Evolutionary conservation across 164 flowering plant species (phyloP), one percentile per base, ranked within the genome.

Genomic region (Vitis amurensis): DNA sequence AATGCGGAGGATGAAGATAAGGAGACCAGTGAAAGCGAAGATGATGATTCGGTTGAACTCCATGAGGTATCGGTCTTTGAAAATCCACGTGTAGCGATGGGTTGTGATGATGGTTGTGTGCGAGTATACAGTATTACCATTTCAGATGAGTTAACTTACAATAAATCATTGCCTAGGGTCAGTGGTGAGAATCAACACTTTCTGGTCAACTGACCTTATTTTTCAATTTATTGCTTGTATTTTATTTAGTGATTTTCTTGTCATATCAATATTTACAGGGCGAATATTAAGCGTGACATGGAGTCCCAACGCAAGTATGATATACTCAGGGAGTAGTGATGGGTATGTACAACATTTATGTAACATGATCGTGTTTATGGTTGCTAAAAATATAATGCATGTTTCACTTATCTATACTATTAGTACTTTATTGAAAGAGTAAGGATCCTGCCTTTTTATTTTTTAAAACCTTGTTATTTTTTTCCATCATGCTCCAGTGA

Each of bases 71-170:
- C 81, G 47, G 55, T 51, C 67, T 12, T 44, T 61, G 74, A 79
- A 70, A 57, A 75, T 79, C 78, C 68, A 12, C 79, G 69, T 23
- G 49, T 93, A 44, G 99, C 97, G 3, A 13, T 93, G 75, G 95
- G 81, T 62, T 92, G 97, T 83, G 99, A 91, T 80, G 97, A 93
- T 89, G 99, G 99, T 27, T 83, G 93, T 76, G 91, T 96, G 59
- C 83, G 94, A 51, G 27, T 93, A 49, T 93, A 86, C 71, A 75
- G 31, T 62, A 78, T 87, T 2, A 63, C 85, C 60, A 92, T 85
- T 23, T 79, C 77, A 14, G 88, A 89, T 72, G 84, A 80, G 57
- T 77, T 92, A 59, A 78, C 69, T 47, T 89, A 85, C 69, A 59
- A 62, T 48, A 88, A 77, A 83, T 85, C 96, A 30, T 78, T 93